phyloP scores from a whole-genome alignment of 83 land plant species.

The Isoetes engelmannii region DNA sequence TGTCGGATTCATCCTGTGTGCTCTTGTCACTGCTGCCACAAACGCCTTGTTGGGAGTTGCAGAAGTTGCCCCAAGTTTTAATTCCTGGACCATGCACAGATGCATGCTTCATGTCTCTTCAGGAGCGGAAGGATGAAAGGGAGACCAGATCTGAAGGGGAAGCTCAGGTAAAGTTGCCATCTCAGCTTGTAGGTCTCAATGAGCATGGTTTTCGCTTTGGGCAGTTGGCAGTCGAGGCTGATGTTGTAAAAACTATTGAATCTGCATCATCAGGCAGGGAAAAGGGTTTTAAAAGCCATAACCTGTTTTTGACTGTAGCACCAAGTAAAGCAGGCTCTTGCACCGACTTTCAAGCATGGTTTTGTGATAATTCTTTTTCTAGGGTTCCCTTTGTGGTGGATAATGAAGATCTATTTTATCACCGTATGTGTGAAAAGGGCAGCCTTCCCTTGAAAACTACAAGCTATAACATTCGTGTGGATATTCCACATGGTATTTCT shows the following conservation, averaged over 20 bases:
- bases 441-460: background rate
- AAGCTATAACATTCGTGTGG: conserved; percentile 2
- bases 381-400: background rate
- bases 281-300: background rate
- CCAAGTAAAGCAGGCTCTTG: background rate
- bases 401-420: background rate
- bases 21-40: conserved; percentile 29
- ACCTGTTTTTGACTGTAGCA: background rate
- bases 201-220: background rate
- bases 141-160: conserved; percentile 6
- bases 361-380: background rate
- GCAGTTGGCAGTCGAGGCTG: background rate
- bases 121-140: conserved; percentile 3
- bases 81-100: conserved; percentile 13
- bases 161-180: background rate
- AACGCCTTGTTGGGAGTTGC: background rate
- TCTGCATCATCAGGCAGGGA: background rate
- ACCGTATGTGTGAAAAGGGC: background rate
- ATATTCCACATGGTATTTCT: conserved; percentile 31
- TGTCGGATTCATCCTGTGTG: conserved; percentile 47
- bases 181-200: too few species aligned
- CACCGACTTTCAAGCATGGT: conserved; percentile 8
- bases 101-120: conserved; percentile 22
- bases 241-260: background rate
- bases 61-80: conserved; percentile 8